Percentiles rank a stretch among this genome's conserved stretches.
These are phyloP conservation scores for Lepiota venenata DNA, from an alignment of 768 basidiomycete genomes.

Conservation along the genomic window DNA sequence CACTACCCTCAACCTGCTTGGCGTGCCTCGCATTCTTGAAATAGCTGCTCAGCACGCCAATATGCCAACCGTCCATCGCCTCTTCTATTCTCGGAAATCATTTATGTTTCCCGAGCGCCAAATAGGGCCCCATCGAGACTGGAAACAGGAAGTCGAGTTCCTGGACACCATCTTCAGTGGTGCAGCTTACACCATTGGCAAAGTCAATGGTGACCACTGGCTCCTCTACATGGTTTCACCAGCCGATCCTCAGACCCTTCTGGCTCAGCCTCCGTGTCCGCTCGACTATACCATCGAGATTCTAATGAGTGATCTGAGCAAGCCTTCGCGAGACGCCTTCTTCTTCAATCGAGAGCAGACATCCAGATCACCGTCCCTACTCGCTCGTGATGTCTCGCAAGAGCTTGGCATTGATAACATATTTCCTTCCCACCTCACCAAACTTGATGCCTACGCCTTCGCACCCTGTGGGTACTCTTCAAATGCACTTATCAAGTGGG, in stretches of 20 bases:
- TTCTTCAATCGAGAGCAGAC: slow-evolving; percentile 38
- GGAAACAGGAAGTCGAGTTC: slow-evolving; percentile 90
- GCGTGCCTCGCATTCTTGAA: slow-evolving; percentile 90
- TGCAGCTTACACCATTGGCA: slow-evolving; percentile 94
- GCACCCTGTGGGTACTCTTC: slow-evolving; percentile 94
- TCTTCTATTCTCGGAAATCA: slow-evolving; percentile 97
- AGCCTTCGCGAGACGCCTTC: slow-evolving; percentile 75
- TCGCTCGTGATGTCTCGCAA: slow-evolving; percentile 60
- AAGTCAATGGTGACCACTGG: slow-evolving; percentile 99
- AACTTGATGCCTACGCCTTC: slow-evolving; percentile 91
- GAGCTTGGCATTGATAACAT: slow-evolving; percentile 77
- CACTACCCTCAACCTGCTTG: slow-evolving; percentile 95
- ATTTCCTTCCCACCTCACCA: slow-evolving; percentile 76
- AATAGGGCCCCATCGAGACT: slow-evolving; percentile 86
- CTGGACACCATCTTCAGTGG: slow-evolving; percentile 90
- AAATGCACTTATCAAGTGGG: slow-evolving; percentile 82
- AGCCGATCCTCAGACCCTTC: slow-evolving; percentile 17
- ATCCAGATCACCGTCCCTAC: slow-evolving; percentile 43
- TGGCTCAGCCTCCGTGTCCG: slow-evolving; percentile 18
- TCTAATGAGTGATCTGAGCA: slow-evolving; percentile 89
- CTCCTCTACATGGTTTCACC: slow-evolving; percentile 87
- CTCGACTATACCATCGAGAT: slow-evolving; percentile 97
- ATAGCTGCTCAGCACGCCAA: slow-evolving; percentile 75
- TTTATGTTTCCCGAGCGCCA: slow-evolving; percentile 99
- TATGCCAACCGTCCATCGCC: slow-evolving; percentile 73